phyloP scores from a whole-genome alignment of 2,329 filamentous ascomycete species.

The Sporothrix curviconia region DNA sequence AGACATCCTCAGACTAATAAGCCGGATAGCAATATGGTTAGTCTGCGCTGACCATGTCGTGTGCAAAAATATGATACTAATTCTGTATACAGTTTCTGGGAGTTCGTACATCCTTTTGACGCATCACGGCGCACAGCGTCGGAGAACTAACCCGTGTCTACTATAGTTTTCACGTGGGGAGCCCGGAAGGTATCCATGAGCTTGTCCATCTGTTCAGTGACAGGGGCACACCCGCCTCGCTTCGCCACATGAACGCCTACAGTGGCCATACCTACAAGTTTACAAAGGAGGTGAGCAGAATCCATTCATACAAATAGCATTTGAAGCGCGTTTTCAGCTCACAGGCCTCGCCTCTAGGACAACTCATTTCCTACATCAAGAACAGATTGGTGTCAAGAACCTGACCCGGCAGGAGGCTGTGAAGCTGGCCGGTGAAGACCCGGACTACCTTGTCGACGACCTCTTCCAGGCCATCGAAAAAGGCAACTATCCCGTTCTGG shows the following conservation, averaged over 20 bases:
- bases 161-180: conserved; percentile 27
- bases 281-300: conserved; percentile 38
- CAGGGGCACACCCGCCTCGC: conserved; percentile 58
- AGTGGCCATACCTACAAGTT: conserved; percentile 62
- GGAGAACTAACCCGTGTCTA: not conserved
- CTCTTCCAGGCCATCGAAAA: conserved; percentile 56
- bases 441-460: conserved; percentile 58
- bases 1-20: conserved; percentile 65
- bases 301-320: not conserved
- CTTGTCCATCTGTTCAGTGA: conserved; percentile 62
- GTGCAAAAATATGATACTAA: not conserved
- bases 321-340: not conserved
- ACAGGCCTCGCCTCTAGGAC: not conserved
- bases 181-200: conserved; percentile 57
- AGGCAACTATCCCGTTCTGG: conserved; percentile 57
- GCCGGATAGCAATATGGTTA: conserved; percentile 53
- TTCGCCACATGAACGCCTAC: conserved; percentile 62
- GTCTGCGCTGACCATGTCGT: not conserved
- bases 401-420: conserved; percentile 51
- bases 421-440: conserved; percentile 49
- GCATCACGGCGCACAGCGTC: not conserved
- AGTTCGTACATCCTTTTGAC: conserved; percentile 43
- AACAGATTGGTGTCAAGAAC: conserved; percentile 55
- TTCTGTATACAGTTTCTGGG: conserved; percentile 41
- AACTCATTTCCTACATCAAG: too few species aligned